Evolutionary conservation across 2,329 filamentous ascomycete species (phyloP).

Genomic region (Rhinocladiella similis): DNA sequence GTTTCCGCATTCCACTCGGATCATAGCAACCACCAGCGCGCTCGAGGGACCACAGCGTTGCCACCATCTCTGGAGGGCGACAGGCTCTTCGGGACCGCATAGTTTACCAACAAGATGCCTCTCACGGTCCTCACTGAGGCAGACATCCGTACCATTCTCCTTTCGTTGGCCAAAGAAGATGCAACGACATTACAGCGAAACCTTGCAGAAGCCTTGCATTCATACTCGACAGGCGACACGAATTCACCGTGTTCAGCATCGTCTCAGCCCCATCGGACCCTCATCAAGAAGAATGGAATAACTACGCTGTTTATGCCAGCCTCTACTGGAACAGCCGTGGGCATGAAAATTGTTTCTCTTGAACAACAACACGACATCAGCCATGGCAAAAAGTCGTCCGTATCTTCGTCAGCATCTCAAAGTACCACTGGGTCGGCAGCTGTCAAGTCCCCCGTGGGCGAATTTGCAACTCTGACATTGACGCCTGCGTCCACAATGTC

Average conservation of each 20-base stretch:
- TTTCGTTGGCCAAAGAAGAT: slow-evolving; percentile 57
- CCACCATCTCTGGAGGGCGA: too few species aligned
- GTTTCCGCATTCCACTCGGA: too few species aligned
- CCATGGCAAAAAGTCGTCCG: slow-evolving; percentile 15
- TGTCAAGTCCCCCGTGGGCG: slow-evolving; percentile 37
- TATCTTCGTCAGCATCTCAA: slow-evolving; percentile 28
- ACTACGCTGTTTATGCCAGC: slow-evolving; percentile 69
- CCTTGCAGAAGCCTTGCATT: slow-evolving; percentile 61
- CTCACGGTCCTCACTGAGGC: slow-evolving; percentile 60
- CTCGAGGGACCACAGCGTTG: too few species aligned
- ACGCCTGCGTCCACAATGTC: slow-evolving; percentile 34
- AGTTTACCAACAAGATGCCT: slow-evolving; percentile 47
- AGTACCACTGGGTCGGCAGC: slow-evolving; percentile 29
- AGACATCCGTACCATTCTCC: slow-evolving; percentile 57
- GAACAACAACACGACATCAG: slow-evolving; percentile 35
- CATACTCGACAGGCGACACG: slow-evolving; percentile 65
- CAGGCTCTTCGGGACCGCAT: not conserved
- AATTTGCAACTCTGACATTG: slow-evolving; percentile 38
- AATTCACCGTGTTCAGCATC: slow-evolving; percentile 58
- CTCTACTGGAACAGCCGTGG: slow-evolving; percentile 58
- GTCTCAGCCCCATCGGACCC: slow-evolving; percentile 63
- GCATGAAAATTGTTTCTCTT: slow-evolving; percentile 66
- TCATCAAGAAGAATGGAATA: slow-evolving; percentile 61
- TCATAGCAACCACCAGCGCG: too few species aligned
- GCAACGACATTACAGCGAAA: slow-evolving; percentile 58